Evolutionary conservation across 176 grass and related monocot genomes (phyloP), one percentile per base, ranked within the genome.

Genomic region (Aegilops bicornis): DNA sequence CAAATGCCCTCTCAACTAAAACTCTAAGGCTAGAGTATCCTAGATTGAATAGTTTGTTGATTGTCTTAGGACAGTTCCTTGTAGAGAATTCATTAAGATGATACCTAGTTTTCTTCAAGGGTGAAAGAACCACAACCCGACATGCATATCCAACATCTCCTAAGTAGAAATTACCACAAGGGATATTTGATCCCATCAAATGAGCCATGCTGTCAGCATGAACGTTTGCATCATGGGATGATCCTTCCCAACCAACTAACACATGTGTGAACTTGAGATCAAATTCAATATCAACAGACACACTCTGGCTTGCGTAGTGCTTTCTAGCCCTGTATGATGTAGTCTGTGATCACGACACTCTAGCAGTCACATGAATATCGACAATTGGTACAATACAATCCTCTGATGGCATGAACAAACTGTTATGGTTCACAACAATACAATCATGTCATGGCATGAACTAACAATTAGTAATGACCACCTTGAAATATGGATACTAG

Each of bases 341-440:
- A 23, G 22, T 0, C 0, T 61, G 20, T 22, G 22, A 23, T 8
- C 20, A 24, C 0, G 1, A 0, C 59, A 24, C 22, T 61, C 8
- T 5, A 48, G 45, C 45, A 24, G 59, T 61, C 19, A 61, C 22
- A 61, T 61, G 59, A 23, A 4, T 61, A 61, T 10, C 8, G 17
- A 6, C 8, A 23, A 11, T 61, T 23, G 59, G 22, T n/a, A 1
- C 3, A 61, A 61, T 23, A 11, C 1, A 61, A 61, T 61, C 0
- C 0, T 17, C 4, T 17, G 15, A 52, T 61, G 20, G 9, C 59
- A 61, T 24, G 22, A 23, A 60, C 7, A 60, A 5, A 50, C 14
- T 50, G 1, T 16, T 5, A 50, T 50, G 47, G 14, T 16, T 50
- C 47, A 16, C 47, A 50, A 50, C 47, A 50, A 50, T 50, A 61